phyloP scores from a whole-genome alignment of 805 yeast genomes.

The Candida mattraensis region DNA sequence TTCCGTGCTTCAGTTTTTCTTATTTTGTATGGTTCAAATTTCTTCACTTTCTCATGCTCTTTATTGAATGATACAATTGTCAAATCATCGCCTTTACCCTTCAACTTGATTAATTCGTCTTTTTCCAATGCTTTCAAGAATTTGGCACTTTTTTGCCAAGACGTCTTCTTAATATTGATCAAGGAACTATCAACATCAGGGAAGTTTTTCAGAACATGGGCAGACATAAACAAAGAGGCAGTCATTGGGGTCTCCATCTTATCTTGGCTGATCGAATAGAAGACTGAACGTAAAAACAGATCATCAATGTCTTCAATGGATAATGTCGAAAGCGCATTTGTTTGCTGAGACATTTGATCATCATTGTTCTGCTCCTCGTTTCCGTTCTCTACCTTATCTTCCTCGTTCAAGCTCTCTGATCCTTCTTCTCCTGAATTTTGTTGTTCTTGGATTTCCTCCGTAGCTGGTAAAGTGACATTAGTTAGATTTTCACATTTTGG shows the following conservation, averaged over 20 bases:
- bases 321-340: slow-evolving; percentile 27
- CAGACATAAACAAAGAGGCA: slow-evolving; percentile 74
- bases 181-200: slow-evolving; percentile 58
- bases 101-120: slow-evolving; percentile 59
- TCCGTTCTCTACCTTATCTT: slow-evolving; percentile 10
- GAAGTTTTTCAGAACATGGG: slow-evolving; percentile 66
- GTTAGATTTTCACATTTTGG: slow-evolving; percentile 40
- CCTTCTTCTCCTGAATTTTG: slow-evolving; percentile 17
- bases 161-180: slow-evolving; percentile 70
- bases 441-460: slow-evolving; percentile 1
- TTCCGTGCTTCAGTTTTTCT: slow-evolving; percentile 20
- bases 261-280: slow-evolving; percentile 64
- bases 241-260: slow-evolving; percentile 62
- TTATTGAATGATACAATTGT: slow-evolving; percentile 51
- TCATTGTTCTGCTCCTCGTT: not conserved
- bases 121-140: slow-evolving; percentile 87
- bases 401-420: slow-evolving; percentile 14
- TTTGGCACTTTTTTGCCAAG: slow-evolving; percentile 88
- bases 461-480: slow-evolving; percentile 7
- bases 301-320: slow-evolving; percentile 68
- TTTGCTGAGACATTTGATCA: not conserved
- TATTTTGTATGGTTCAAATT: slow-evolving; percentile 64
- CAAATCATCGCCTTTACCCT: slow-evolving; percentile 86
- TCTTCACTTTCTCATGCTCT: slow-evolving; percentile 47
- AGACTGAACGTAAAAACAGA: slow-evolving; percentile 67